A percentile compares a stretch with the other conserved stretches of the same genome.
Evolutionary conservation across 1,284 basidiomycete genomes (phyloP).

Genomic region (Ceraceosorus guamensis): DNA sequence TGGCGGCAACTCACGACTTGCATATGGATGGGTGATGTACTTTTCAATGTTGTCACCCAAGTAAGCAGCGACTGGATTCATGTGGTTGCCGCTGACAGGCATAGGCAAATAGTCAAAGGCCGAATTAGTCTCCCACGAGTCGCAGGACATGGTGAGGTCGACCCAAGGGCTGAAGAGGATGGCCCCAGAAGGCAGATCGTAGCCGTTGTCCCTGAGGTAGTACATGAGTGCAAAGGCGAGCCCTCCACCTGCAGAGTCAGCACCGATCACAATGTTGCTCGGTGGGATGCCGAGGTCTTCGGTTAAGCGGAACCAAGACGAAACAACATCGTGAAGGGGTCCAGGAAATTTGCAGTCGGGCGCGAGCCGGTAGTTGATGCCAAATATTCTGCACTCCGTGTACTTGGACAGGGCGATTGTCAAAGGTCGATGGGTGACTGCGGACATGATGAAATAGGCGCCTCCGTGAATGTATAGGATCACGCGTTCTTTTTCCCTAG

Average conservation of each 20-base stretch:
- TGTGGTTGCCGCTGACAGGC: slow-evolving; percentile 65
- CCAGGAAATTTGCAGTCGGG: slow-evolving; percentile 92
- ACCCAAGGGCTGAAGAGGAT: slow-evolving; percentile 47
- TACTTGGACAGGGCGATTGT: slow-evolving; percentile 87
- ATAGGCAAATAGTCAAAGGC: slow-evolving; percentile 52
- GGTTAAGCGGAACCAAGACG: slow-evolving; percentile 75
- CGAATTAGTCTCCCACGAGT: slow-evolving; percentile 92
- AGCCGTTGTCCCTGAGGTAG: slow-evolving; percentile 61
- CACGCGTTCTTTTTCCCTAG: slow-evolving; percentile 63
- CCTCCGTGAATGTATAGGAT: slow-evolving; percentile 92
- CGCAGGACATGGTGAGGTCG: slow-evolving; percentile 88
- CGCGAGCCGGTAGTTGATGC: slow-evolving; percentile 91
- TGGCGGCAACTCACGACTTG: slow-evolving; percentile 42
- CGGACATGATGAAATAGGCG: slow-evolving; percentile 89
- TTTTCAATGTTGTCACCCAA: slow-evolving; percentile 73
- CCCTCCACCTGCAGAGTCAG: slow-evolving; percentile 86
- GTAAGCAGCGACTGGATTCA: slow-evolving; percentile 88
- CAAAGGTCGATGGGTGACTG: slow-evolving; percentile 84
- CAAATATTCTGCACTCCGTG: slow-evolving; percentile 86
- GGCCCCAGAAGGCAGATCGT: slow-evolving; percentile 40
- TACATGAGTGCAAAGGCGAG: slow-evolving; percentile 76
- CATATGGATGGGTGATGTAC: slow-evolving; percentile 92
- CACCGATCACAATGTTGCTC: slow-evolving; percentile 59
- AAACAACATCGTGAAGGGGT: slow-evolving; percentile 81
- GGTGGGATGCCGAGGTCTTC: slow-evolving; percentile 85